Conservation (phyloP, 345 rosid species). For the Populus euphratica region DNA sequence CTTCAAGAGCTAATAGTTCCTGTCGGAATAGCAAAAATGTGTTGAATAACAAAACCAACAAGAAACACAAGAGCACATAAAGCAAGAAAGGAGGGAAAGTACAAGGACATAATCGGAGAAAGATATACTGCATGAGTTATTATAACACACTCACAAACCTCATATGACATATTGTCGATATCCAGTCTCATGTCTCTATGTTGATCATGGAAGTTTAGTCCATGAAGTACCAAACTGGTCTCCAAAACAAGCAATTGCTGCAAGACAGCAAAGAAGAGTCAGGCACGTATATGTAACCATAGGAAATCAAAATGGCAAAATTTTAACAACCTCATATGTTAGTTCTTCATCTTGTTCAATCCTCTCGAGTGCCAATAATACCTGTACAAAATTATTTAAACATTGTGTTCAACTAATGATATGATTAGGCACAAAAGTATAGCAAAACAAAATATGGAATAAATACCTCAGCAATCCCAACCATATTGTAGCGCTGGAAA, state of each 20-base stretch:
- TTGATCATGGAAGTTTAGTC: constrained; percentile 70
- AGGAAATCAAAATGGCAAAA: constrained; percentile 13
- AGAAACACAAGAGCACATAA: not conserved
- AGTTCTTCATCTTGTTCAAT: constrained; percentile 80
- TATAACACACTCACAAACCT: constrained; percentile 49
- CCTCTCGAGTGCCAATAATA: constrained; percentile 80
- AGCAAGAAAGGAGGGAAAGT: not conserved
- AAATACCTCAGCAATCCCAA: constrained; percentile 87
- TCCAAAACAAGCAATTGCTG: constrained; percentile 89
- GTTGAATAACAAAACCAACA: not conserved
- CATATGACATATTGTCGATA: constrained; percentile 95
- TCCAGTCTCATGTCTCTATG: constrained; percentile 95
- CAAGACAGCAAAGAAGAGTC: constrained; percentile 21
- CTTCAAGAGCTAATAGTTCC: constrained; percentile 95
- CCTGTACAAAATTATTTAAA: constrained; percentile 41
- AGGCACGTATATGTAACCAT: not conserved
- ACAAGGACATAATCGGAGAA: not conserved
- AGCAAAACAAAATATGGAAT: not conserved
- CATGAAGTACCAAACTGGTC: constrained; percentile 66
- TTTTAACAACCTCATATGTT: constrained; percentile 61
- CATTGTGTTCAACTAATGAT: not conserved
- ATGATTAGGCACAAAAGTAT: not conserved
- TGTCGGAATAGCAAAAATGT: constrained; percentile 26
- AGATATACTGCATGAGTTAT: not conserved
- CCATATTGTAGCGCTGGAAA: constrained; percentile 57